These are phyloP conservation scores for Monosporozyma aerobia DNA, from an alignment of 805 yeast genomes.

Conservation along the genomic window DNA sequence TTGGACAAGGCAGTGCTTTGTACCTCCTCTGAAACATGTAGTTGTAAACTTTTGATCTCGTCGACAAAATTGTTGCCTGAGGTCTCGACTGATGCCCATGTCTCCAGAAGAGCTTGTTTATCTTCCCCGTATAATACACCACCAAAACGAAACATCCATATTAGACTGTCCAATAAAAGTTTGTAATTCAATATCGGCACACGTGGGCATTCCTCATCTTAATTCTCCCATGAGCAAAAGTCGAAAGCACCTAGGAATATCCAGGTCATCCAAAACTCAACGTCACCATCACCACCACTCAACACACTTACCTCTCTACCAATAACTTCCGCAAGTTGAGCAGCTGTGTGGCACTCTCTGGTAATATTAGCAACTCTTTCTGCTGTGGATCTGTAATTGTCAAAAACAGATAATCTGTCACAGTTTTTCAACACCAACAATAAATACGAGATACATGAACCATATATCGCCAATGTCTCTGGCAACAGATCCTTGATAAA, in stretches of 20 bases:
- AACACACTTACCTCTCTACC: background rate
- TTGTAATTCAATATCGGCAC: no score
- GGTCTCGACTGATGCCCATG: no score
- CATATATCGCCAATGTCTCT: background rate
- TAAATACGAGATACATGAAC: background rate
- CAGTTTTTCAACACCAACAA: background rate
- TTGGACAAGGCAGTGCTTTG: no score
- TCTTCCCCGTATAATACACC: no score
- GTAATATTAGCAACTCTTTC: background rate
- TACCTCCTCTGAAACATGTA: no score
- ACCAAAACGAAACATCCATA: no score
- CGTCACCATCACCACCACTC: background rate
- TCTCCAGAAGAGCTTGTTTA: no score
- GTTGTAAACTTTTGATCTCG: no score
- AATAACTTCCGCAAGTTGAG: background rate
- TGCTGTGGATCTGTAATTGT: background rate
- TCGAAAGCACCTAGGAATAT: background rate
- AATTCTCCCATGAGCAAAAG: no score
- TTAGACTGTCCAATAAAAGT: no score
- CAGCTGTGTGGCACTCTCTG: background rate
- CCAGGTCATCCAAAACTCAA: background rate
- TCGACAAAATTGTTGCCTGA: no score
- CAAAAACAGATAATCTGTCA: background rate
- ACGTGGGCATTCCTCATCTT: no score
- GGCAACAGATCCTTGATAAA: background rate